phyloP scores from a whole-genome alignment of 306 rosid species.

The Ceratonia siliqua region DNA sequence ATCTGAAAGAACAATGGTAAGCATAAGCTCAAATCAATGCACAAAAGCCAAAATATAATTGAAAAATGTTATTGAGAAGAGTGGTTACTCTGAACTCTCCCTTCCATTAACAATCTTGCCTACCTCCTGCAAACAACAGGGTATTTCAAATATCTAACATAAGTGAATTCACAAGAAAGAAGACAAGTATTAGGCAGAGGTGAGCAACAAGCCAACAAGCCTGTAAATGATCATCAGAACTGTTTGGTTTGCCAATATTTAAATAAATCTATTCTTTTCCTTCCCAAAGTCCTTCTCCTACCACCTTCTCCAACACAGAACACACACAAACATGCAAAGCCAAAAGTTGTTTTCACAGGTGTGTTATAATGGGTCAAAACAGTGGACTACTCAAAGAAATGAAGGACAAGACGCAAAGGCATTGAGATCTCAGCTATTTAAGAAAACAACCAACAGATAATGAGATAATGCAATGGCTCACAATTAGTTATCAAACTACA shows the following conservation, averaged over 20 bases:
- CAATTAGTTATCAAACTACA: slow-evolving; percentile 15
- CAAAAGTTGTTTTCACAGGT: not conserved
- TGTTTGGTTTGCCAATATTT: slow-evolving; percentile 7
- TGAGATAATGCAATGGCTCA: slow-evolving; percentile 10
- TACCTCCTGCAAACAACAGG: slow-evolving; percentile 49
- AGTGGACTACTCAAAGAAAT: not conserved
- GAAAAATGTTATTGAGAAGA: slow-evolving; percentile 23
- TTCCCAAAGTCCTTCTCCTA: not conserved
- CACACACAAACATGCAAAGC: slow-evolving; percentile 9
- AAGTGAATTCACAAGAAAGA: slow-evolving; percentile 20
- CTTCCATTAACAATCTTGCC: slow-evolving; percentile 47
- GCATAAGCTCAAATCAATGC: slow-evolving; percentile 28
- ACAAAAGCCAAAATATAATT: slow-evolving; percentile 11
- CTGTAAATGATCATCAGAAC: slow-evolving; percentile 13
- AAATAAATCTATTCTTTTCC: slow-evolving; percentile 2
- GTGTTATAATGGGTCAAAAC: slow-evolving; percentile 4
- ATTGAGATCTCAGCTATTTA: slow-evolving; percentile 6
- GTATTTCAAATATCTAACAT: slow-evolving; percentile 22
- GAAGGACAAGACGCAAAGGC: not conserved
- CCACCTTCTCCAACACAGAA: slow-evolving; percentile 6
- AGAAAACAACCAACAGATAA: slow-evolving; percentile 11
- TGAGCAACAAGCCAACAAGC: slow-evolving; percentile 12
- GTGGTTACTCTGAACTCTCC: slow-evolving; percentile 62
- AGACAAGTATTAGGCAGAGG: slow-evolving; percentile 25
- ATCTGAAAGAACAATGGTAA: slow-evolving; percentile 50